Percentiles rank a stretch among this genome's conserved stretches.
phyloP scores from a whole-genome alignment of 192 early-diverging fungal species.

The Neocallimastix lanati region DNA sequence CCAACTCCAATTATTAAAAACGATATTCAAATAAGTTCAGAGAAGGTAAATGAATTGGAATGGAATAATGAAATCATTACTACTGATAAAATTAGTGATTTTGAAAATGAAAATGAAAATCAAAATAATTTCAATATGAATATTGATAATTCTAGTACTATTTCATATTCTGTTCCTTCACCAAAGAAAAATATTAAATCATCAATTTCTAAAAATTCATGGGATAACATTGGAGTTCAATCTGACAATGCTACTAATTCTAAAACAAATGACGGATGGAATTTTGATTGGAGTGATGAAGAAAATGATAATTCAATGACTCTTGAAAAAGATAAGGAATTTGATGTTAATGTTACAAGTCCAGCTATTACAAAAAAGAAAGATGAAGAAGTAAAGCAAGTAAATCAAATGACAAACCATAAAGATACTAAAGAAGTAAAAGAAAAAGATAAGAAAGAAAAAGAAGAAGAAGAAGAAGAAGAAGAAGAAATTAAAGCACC shows the following conservation, averaged over 20 bases:
- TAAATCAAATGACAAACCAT: too few relatives aligned
- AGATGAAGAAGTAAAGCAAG: too few relatives aligned
- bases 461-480: not conserved
- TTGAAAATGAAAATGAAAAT: too few relatives aligned
- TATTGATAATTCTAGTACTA: too few relatives aligned
- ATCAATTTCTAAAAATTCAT: not conserved
- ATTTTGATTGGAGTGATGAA: not conserved
- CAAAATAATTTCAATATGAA: too few relatives aligned
- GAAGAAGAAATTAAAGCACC: not conserved
- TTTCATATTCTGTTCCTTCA: not conserved
- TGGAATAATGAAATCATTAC: not conserved
- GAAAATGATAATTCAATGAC: not conserved
- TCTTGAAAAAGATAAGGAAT: not conserved
- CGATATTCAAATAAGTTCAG: too few relatives aligned
- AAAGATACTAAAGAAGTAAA: too few relatives aligned
- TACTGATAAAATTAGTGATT: not conserved
- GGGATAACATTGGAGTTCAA: not conserved
- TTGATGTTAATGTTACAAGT: too few relatives aligned
- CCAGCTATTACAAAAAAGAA: too few relatives aligned
- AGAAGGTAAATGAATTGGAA: not conserved
- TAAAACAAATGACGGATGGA: not conserved
- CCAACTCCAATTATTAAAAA: too few relatives aligned
- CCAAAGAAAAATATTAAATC: too few relatives aligned
- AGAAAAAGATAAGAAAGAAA: too few relatives aligned
- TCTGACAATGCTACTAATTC: not conserved